Conservation (phyloP, 306 rosid genomes). For the Cicer judaicum region DNA sequence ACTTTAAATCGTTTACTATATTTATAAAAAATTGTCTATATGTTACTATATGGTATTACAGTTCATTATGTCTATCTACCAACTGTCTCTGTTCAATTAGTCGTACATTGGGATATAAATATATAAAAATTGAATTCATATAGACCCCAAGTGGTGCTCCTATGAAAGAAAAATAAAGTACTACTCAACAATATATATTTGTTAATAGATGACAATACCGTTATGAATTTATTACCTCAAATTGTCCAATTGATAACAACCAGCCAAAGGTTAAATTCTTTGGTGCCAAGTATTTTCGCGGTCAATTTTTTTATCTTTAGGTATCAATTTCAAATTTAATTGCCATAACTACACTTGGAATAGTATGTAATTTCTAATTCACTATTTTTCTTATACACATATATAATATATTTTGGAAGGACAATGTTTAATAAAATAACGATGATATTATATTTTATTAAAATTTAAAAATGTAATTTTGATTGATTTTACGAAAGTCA, state of each 20-base stretch:
- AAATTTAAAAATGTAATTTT: no score
- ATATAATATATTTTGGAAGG: no score
- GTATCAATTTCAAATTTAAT: constrained; percentile 4
- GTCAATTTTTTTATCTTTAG: neutral
- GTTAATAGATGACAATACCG: constrained; percentile 43
- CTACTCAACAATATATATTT: constrained; percentile 1
- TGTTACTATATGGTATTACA: constrained; percentile 8
- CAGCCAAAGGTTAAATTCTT: constrained; percentile 15
- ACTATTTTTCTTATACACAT: no score
- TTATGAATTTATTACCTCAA: constrained; percentile 44
- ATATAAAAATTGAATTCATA: constrained; percentile 21
- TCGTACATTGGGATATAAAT: constrained; percentile 22
- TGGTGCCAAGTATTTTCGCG: neutral
- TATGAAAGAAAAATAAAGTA: constrained; percentile 6
- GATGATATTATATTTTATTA: no score
- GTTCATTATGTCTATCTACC: constrained; percentile 41
- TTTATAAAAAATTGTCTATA: neutral
- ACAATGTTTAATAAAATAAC: no score
- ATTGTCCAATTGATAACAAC: constrained; percentile 35
- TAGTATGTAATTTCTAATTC: no score
- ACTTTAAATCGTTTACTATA: neutral
- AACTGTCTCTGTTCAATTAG: constrained; percentile 39
- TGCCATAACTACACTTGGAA: neutral
- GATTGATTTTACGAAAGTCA: no score
- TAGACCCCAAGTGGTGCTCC: constrained; percentile 17